Base-by-base conservation (phyloP, 257 asterid species). In the Thymus mandschuricus region DNA sequence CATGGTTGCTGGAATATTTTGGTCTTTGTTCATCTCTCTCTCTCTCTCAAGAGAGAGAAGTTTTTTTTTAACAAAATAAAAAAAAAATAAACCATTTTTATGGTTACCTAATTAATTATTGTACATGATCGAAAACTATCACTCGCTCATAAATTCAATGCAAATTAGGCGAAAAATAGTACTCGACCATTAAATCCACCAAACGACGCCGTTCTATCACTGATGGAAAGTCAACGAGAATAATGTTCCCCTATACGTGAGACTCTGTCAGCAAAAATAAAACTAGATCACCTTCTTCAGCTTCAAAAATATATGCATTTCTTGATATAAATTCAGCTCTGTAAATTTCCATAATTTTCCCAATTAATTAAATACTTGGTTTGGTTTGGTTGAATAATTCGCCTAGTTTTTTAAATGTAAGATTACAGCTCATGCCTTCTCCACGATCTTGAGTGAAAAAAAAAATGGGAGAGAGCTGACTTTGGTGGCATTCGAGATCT, bases 381-480 rank as follows among this genome's bases (percentile, higher is more conserved):
- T 3, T 34, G 15, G 29, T 61, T 51, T 49, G 2, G 5, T 15
- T 3, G 34, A 31, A 38, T 61, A 74, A 35, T 30, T 40, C 6
- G 34, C 45, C 10, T 15, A 31, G 41, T 10, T 38, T 46, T 21
- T 70, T 60, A 71, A 48, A 52, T 2, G 58, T 10, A 15, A 6
- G 66, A 58, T 66, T 59, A 58, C 78, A 74, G 78, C 73, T 74
- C 78, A 74, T 65, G 68, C 30, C 29, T 60, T 15, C 51, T 7
- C 73, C 82, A 60, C 75, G 77, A 77, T 77, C 81, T 77, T 59
- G 74, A 4, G 62, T 56, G 30, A 58, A 21, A 50, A n/a, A 50
- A n/a, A 50, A 70, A 61, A 75, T 72, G 71, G 69, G 68, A 34
- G 71, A 70, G 38, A 43, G 78, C 77, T 81, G 85, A 75, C 80